Conservation (phyloP, 1,139 yeast genomes). For the Geotrichum histeridarum region DNA sequence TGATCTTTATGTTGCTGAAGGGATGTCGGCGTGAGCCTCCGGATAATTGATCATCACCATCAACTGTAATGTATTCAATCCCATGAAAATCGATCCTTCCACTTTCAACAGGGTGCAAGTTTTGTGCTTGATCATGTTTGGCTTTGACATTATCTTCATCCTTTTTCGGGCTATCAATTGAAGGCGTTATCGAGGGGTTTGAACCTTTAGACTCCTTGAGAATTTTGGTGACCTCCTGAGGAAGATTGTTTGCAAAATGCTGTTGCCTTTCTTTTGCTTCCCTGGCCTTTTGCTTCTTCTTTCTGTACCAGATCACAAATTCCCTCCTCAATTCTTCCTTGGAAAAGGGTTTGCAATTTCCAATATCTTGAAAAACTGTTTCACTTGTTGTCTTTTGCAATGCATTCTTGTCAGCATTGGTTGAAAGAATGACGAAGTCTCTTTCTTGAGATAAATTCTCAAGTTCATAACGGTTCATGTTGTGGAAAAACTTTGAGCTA, state of each 20-base stretch:
- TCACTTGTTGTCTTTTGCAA: background rate
- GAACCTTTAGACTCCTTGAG: background rate
- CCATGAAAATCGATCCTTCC: background rate
- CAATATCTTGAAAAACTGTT: slow-evolving; percentile 1
- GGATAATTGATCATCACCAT: background rate
- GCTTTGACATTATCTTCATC: background rate
- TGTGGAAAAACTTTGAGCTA: slow-evolving; percentile 24
- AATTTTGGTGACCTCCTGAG: background rate
- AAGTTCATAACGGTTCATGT: slow-evolving; percentile 20
- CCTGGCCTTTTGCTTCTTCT: background rate
- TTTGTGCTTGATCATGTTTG: background rate
- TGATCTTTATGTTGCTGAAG: background rate
- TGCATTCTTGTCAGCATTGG: background rate
- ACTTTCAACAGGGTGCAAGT: background rate
- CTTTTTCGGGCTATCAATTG: background rate
- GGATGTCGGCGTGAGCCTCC: background rate
- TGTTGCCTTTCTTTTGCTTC: background rate
- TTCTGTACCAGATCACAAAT: slow-evolving; percentile 2
- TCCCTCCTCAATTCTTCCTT: background rate
- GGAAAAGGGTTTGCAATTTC: background rate
- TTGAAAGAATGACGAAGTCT: background rate
- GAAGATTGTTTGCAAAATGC: background rate
- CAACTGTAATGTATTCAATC: background rate
- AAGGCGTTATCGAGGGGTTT: background rate
- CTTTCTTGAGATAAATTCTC: slow-evolving; percentile 10